These are phyloP conservation scores for Hypoxylon intermedium DNA, from an alignment of 495 filamentous ascomycete genomes.

Conservation along the genomic window DNA sequence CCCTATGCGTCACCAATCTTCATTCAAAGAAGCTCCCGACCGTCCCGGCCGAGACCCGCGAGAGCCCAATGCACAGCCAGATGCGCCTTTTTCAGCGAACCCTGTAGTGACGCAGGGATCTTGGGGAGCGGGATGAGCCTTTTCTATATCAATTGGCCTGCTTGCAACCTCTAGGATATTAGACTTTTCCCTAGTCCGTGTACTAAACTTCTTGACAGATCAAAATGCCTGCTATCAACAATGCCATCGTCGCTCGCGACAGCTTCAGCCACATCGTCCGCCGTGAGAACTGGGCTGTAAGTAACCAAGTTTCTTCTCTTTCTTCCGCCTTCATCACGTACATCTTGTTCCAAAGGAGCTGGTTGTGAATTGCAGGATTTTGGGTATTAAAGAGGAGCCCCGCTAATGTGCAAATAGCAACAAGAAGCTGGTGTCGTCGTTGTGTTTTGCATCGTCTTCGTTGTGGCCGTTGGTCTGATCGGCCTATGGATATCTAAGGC, in stretches of 20 bases:
- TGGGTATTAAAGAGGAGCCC: background rate
- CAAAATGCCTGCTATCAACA: slow-evolving; percentile 57
- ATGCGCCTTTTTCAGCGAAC: slow-evolving; percentile 27
- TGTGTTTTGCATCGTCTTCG: slow-evolving; percentile 65
- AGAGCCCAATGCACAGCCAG: background rate
- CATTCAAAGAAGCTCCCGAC: background rate
- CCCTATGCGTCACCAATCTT: background rate
- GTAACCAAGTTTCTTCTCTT: slow-evolving; percentile 1
- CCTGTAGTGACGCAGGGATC: background rate
- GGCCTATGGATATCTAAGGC: slow-evolving; percentile 55
- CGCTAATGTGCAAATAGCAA: slow-evolving; percentile 28
- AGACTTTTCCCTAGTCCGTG: background rate
- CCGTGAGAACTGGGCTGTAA: slow-evolving; percentile 56
- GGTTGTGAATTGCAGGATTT: background rate
- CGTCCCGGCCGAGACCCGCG: background rate
- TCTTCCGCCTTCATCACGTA: background rate
- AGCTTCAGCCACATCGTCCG: slow-evolving; percentile 52
- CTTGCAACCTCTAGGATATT: background rate
- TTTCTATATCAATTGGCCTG: slow-evolving; percentile 3
- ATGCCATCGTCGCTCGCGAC: slow-evolving; percentile 57
- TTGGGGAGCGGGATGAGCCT: background rate
- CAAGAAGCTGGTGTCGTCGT: slow-evolving; percentile 63
- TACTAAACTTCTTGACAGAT: slow-evolving; percentile 30
- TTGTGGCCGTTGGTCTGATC: slow-evolving; percentile 58
- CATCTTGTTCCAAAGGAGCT: background rate